Evolutionary conservation across 495 filamentous ascomycete species (phyloP).

Genomic region (Tuber magnatum): DNA sequence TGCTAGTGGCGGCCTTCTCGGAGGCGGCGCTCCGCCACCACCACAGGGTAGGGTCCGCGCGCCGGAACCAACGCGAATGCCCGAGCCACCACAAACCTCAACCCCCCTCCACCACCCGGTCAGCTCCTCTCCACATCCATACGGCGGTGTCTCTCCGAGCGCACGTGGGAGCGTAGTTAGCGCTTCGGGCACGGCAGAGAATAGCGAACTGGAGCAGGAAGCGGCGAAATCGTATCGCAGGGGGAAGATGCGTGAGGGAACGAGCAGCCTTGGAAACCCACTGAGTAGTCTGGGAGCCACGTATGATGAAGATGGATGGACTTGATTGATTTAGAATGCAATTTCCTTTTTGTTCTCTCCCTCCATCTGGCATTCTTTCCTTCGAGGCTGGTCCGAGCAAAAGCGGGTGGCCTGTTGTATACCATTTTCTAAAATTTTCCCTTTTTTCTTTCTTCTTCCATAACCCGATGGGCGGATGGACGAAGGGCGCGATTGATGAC

Average conservation of each 20-base stretch:
- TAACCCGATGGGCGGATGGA: neutral
- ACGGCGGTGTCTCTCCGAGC: slow-evolving; percentile 28
- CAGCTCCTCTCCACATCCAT: slow-evolving; percentile 13
- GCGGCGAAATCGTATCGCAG: slow-evolving; percentile 36
- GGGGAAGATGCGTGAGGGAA: slow-evolving; percentile 37
- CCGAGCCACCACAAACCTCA: neutral
- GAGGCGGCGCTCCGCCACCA: slow-evolving; percentile 18
- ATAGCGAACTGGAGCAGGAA: slow-evolving; percentile 38
- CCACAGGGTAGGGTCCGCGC: neutral
- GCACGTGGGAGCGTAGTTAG: slow-evolving; percentile 37
- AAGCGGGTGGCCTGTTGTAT: neutral
- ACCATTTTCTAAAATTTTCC: neutral
- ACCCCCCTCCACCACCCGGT: slow-evolving; percentile 20
- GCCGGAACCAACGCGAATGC: slow-evolving; percentile 15
- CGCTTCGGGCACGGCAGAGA: slow-evolving; percentile 26
- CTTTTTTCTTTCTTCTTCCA: neutral
- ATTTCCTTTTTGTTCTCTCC: neutral
- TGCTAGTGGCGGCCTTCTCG: slow-evolving; percentile 35
- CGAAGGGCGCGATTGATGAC: neutral
- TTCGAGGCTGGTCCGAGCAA: neutral
- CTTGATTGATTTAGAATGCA: slow-evolving; percentile 6
- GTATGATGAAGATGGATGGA: slow-evolving; percentile 25
- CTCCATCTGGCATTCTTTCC: slow-evolving; percentile 1
- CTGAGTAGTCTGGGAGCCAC: slow-evolving; percentile 14
- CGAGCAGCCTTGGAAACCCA: slow-evolving; percentile 17